Percentiles rank a stretch among this genome's conserved stretches.
Conservation (phyloP, 2,329 filamentous ascomycete species). For the Cadophora luteo-olivacea region DNA sequence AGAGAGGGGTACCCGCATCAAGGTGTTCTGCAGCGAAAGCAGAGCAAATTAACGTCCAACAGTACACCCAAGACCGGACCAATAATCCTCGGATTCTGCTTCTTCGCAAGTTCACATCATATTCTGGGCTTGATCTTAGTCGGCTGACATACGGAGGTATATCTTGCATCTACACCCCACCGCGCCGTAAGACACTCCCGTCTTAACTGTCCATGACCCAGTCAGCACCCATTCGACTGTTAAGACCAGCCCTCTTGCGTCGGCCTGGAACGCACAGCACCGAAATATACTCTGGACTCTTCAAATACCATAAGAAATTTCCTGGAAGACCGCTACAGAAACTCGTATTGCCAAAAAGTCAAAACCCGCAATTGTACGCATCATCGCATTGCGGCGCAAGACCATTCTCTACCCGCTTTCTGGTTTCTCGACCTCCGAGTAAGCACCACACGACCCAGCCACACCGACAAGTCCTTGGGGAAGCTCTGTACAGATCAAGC, state of each 20-base stretch:
- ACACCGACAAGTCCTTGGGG: not conserved
- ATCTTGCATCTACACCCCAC: conserved; percentile 14
- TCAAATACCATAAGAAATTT: not conserved
- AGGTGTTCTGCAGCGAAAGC: not conserved
- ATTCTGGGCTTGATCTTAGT: not conserved
- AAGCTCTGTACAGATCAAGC: not conserved
- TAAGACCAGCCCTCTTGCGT: conserved; percentile 6
- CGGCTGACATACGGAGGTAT: conserved; percentile 11
- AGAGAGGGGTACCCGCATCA: not conserved
- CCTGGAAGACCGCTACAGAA: not conserved
- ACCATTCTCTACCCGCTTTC: conserved; percentile 5
- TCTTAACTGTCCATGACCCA: conserved; percentile 3
- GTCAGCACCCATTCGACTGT: conserved; percentile 6
- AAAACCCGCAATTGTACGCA: not conserved
- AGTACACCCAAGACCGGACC: not conserved
- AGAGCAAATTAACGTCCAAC: no score
- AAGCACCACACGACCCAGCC: not conserved
- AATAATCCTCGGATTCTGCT: not conserved
- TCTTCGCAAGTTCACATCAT: not conserved
- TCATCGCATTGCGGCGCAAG: conserved; percentile 15
- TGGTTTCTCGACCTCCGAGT: not conserved
- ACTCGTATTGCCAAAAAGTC: not conserved
- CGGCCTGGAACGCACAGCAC: not conserved
- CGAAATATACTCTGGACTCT: not conserved
- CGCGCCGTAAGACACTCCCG: not conserved